phyloP scores from a whole-genome alignment of 495 filamentous ascomycete species.

The Hypoxylon intermedium region DNA sequence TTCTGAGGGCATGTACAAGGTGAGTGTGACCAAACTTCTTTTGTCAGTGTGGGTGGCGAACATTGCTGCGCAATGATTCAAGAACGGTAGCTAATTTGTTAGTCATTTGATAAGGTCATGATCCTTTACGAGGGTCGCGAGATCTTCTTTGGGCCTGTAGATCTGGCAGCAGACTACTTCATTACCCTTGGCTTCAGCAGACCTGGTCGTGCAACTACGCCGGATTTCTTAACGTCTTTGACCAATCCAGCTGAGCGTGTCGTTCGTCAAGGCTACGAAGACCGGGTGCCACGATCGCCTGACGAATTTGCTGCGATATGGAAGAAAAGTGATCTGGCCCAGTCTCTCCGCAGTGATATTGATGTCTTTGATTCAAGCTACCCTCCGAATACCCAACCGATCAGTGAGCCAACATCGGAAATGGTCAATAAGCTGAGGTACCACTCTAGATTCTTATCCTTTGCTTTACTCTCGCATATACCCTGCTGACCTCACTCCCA shows the following conservation, averaged over 20 bases:
- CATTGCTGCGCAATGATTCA: too few species aligned
- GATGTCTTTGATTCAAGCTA: too few species aligned
- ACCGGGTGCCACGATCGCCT: slow-evolving; percentile 63
- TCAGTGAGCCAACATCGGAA: slow-evolving; percentile 45
- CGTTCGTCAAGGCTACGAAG: slow-evolving; percentile 53
- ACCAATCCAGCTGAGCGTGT: slow-evolving; percentile 53
- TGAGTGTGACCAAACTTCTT: slow-evolving; percentile 4
- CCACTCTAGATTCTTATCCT: too few species aligned
- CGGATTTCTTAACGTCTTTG: slow-evolving; percentile 79
- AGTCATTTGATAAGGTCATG: slow-evolving; percentile 63
- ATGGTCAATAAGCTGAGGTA: slow-evolving; percentile 5
- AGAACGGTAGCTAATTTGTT: too few species aligned
- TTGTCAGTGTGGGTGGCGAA: too few species aligned
- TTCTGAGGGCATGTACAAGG: slow-evolving; percentile 71
- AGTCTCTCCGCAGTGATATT: too few species aligned
- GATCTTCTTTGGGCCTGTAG: slow-evolving; percentile 67
- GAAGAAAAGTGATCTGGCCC: slow-evolving; percentile 59
- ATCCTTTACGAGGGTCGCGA: slow-evolving; percentile 70
- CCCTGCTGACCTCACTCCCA: too few species aligned
- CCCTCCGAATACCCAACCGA: too few species aligned
- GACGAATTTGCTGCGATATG: slow-evolving; percentile 66
- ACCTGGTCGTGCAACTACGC: slow-evolving; percentile 60
- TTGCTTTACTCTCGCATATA: too few species aligned
- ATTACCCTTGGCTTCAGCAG: slow-evolving; percentile 58
- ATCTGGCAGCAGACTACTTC: slow-evolving; percentile 64